Base-by-base conservation (phyloP, 208 protist species). In the Leishmania lainsoni region DNA sequence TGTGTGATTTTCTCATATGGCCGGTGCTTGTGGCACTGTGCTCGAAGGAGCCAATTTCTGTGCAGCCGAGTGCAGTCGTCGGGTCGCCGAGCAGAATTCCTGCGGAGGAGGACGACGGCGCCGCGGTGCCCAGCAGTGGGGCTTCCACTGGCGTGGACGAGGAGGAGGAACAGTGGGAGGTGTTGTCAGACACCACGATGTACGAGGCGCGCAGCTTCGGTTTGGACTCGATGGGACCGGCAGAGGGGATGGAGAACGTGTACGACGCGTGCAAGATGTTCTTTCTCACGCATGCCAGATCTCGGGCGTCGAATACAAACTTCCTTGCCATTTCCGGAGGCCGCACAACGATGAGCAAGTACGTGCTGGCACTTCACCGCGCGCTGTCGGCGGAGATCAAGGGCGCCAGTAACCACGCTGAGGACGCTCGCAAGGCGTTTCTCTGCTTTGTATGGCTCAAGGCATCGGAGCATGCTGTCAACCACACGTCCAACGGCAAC, bases 391-490 rank as follows among this genome's bases (percentile, higher is more conserved):
- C 88, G 3, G 80, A 83, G 76, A 82, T 89, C 14, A 79, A 76
- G 45, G 85, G 88, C 10, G 79, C 87, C 35, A 89, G 87, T 35
- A 84, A 82, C 42, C 76, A 83, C 12, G 81, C 89, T 29, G 88
- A 93, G 70, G 80, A 85, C 66, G 78, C 81, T 17, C 86, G 86
- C 39, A 77, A 84, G 56, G 87, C 84, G 3, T 90, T 91, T 65
- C 65, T 95, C 72, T 94, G 86, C 71, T 58, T 76, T 39, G 76
- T 90, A 58, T 95, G 92, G 90, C 45, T 96, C 61, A 87, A 92
- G 70, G 86, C 86, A 17, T 78, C 89, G 39, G 90, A 92, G 63
- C 83, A 86, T 32, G 77, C 80, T 1, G 39, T 92, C 39, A 81
- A 83, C 52, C 16, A 61, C 39, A 77, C 81, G 3, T 70, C 52